phyloP scores from a whole-genome alignment of 2,329 filamentous ascomycete species.

The Neophaeococcomyces aloes region DNA sequence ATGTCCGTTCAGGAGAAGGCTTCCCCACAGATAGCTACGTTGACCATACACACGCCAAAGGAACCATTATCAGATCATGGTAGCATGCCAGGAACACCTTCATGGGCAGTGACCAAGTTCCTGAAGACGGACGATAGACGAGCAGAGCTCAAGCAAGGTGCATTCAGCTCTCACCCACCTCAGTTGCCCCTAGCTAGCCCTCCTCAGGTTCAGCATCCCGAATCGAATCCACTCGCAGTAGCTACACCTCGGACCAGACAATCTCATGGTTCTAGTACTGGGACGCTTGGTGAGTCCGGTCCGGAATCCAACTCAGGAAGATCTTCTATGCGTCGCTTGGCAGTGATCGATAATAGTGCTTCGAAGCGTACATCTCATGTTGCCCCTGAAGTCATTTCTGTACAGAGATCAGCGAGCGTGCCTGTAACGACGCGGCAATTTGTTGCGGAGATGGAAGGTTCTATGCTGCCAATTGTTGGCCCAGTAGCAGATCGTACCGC shows the following conservation, averaged over 20 bases:
- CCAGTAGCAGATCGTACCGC: background rate
- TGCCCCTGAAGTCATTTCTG: conserved; percentile 4
- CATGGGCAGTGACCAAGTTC: conserved; percentile 4
- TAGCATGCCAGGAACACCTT: conserved; percentile 1
- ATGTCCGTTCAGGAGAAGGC: background rate
- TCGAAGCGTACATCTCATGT: conserved; percentile 3
- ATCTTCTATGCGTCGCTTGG: background rate
- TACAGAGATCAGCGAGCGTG: background rate
- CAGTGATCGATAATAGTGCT: background rate
- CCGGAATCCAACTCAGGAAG: conserved; percentile 11
- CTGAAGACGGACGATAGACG: background rate
- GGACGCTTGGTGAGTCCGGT: conserved; percentile 18
- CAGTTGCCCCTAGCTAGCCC: conserved; percentile 1
- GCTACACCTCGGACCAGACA: background rate
- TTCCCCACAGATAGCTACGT: background rate
- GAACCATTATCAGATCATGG: background rate
- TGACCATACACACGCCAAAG: background rate
- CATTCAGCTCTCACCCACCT: conserved; percentile 7
- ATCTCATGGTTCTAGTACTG: conserved; percentile 2
- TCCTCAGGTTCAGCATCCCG: background rate
- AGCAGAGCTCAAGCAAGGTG: conserved; percentile 5
- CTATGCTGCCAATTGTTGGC: background rate
- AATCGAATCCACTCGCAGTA: background rate
- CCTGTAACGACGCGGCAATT: conserved; percentile 11
- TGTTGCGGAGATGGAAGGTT: conserved; percentile 19